Conservation (phyloP, 345 rosid genomes). For the Boechera divaricarpa region DNA sequence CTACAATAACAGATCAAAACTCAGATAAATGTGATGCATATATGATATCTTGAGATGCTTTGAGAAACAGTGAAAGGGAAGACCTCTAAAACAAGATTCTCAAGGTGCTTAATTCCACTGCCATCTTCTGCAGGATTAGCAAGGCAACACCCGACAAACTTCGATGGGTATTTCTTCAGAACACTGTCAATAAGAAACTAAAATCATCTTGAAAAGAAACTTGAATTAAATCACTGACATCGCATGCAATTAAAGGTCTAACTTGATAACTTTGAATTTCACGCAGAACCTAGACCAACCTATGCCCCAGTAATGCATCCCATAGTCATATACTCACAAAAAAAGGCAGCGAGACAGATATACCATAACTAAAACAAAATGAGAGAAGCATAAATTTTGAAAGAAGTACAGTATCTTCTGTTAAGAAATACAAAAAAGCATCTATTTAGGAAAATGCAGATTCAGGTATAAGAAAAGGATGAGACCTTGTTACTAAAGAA, state of each 20-base stretch:
- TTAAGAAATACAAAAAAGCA: background rate
- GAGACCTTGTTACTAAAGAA: conserved; percentile 82
- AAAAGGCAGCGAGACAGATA: background rate
- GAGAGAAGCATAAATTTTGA: conserved; percentile 22
- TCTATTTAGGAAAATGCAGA: conserved; percentile 8
- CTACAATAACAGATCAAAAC: conserved; percentile 49
- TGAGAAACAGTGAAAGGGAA: conserved; percentile 17
- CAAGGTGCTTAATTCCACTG: conserved; percentile 71
- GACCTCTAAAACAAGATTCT: conserved; percentile 81
- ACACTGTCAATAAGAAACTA: conserved; percentile 52
- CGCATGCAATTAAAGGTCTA: conserved; percentile 13
- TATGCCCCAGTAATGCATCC: background rate
- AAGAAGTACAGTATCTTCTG: background rate
- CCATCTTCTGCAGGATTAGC: conserved; percentile 96
- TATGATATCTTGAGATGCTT: background rate
- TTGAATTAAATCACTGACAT: background rate
- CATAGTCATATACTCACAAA: background rate
- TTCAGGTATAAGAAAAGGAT: background rate
- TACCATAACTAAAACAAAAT: background rate
- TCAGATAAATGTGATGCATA: conserved; percentile 37
- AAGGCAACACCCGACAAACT: conserved; percentile 91
- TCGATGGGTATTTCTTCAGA: conserved; percentile 74
- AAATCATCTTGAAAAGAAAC: background rate
- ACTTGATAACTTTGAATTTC: background rate
- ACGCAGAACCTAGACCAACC: background rate